Evolutionary conservation across 495 filamentous ascomycete species (phyloP).

Genomic region (Talaromyces thailandensis): DNA sequence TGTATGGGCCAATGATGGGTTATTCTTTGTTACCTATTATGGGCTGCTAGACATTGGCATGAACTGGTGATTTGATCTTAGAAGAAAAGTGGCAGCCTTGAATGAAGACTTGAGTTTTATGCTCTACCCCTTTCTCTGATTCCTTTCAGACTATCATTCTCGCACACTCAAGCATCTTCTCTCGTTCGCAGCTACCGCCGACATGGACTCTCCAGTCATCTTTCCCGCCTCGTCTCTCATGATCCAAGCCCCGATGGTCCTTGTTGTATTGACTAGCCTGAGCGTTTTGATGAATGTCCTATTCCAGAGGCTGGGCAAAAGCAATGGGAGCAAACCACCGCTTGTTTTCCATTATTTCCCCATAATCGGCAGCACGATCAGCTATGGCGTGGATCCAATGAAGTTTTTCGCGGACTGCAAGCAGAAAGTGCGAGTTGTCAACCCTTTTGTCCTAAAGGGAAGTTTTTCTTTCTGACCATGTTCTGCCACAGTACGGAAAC

Average conservation of each 20-base stretch:
- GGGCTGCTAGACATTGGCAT: not conserved
- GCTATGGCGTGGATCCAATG: slow-evolving; percentile 57
- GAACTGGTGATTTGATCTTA: not conserved
- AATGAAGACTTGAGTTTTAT: not conserved
- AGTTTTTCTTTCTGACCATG: slow-evolving; percentile 4
- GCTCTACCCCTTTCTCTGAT: too few relatives aligned
- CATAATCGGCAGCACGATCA: slow-evolving; percentile 53
- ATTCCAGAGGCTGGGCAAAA: slow-evolving; percentile 61
- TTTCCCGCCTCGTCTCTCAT: not conserved
- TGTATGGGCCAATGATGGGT: not conserved
- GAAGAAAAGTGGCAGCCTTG: not conserved
- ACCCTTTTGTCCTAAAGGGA: not conserved
- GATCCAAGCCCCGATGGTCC: not conserved
- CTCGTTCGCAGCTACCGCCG: not conserved
- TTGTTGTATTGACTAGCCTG: slow-evolving; percentile 13
- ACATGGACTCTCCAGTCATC: not conserved
- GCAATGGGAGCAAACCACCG: slow-evolving; percentile 46
- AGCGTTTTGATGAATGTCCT: slow-evolving; percentile 48
- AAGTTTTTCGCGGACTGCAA: slow-evolving; percentile 49
- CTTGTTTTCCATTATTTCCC: slow-evolving; percentile 60
- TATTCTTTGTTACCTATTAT: not conserved
- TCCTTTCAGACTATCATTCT: not conserved
- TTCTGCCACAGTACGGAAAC: slow-evolving; percentile 45
- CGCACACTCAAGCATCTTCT: not conserved
- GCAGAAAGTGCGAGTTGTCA: slow-evolving; percentile 34